Evolutionary conservation across 1,284 basidiomycete species (phyloP).

Genomic region (Exobasidium cylindrosporum): DNA sequence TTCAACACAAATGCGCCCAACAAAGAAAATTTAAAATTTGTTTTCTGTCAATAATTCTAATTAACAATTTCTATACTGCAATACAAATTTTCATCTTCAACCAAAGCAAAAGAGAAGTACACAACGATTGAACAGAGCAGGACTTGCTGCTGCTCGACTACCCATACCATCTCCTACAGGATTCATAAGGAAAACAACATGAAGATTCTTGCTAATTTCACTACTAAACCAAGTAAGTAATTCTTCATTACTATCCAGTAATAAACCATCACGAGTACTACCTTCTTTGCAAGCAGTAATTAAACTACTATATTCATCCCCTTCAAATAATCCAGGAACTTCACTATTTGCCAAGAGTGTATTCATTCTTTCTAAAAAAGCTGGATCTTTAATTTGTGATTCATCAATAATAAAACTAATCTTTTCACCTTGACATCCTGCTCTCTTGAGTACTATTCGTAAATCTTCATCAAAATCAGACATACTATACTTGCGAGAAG

Average conservation of each 20-base stretch:
- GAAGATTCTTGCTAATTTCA: constrained; percentile 45
- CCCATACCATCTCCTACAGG: constrained; percentile 93
- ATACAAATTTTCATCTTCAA: no score
- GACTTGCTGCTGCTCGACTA: constrained; percentile 91
- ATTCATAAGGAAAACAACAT: constrained; percentile 75
- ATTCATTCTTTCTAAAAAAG: constrained; percentile 98
- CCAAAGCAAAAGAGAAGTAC: constrained; percentile 56
- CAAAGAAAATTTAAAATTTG: no score
- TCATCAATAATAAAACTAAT: constrained; percentile 99
- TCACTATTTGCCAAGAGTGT: constrained; percentile 98
- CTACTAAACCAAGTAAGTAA: constrained; percentile 42
- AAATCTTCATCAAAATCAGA: constrained; percentile 98
- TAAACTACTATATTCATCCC: constrained; percentile 86
- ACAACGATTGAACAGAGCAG: constrained; percentile 56
- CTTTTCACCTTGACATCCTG: constrained; percentile 97
- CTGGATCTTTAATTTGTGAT: constrained; percentile 95
- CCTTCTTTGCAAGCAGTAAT: constrained; percentile 99
- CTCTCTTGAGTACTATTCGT: constrained; percentile 82
- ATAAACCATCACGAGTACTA: constrained; percentile 91
- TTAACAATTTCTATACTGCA: no score
- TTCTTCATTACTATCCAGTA: constrained; percentile 90
- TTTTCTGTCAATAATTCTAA: no score
- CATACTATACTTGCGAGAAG: constrained; percentile 96
- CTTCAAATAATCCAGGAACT: constrained; percentile 85
- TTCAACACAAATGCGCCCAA: no score